Percentiles rank a stretch among this genome's conserved stretches.
Conservation (phyloP, 352 stramenopile species). For the Phytophthora quininea region DNA sequence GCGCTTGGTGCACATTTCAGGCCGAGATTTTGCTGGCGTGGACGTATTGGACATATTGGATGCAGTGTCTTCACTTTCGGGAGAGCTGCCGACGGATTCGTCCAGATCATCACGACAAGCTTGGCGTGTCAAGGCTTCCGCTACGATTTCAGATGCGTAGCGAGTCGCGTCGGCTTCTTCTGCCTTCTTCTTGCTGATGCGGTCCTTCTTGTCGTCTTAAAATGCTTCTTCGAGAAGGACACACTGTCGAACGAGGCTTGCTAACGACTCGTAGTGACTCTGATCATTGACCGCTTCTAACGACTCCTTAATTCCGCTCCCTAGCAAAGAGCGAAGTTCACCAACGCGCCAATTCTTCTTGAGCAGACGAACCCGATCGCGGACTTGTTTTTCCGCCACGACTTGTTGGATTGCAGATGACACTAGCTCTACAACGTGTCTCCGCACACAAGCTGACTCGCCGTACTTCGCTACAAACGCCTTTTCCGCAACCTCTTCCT, state of each 20-base stretch:
- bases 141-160: background rate
- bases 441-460: background rate
- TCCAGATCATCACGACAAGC: background rate
- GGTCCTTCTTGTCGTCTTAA: background rate
- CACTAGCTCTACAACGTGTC: background rate
- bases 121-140: background rate
- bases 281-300: slow-evolving; percentile 9
- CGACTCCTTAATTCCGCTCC: slow-evolving; percentile 9
- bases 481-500: slow-evolving; percentile 11
- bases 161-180: background rate
- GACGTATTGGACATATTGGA: background rate
- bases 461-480: slow-evolving; percentile 10
- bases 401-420: slow-evolving; percentile 6
- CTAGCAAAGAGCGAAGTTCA: slow-evolving; percentile 1
- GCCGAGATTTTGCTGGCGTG: background rate
- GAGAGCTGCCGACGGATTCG: background rate
- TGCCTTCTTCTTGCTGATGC: background rate
- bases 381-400: slow-evolving; percentile 3
- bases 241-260: background rate
- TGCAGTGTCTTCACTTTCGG: background rate
- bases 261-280: slow-evolving; percentile 7
- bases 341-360: slow-evolving; percentile 13
- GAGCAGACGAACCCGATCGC: slow-evolving; percentile 8
- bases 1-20: background rate
- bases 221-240: background rate